A percentile compares a stretch with the other conserved stretches of the same genome.
Conservation (phyloP, 1,284 basidiomycete genomes). For the Irpex lacteus region DNA sequence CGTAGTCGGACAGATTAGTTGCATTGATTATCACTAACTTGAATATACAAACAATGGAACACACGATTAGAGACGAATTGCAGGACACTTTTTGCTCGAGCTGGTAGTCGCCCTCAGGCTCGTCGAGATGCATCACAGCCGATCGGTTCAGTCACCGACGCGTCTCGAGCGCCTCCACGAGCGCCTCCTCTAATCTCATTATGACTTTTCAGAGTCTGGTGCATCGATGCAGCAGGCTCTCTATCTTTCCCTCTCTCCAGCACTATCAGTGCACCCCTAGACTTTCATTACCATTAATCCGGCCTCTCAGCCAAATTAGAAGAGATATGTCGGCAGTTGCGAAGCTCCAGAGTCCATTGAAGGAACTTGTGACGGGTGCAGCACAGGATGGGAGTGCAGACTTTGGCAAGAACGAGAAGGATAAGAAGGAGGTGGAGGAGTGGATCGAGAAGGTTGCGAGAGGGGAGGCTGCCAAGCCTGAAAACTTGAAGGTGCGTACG, state of each 20-base stretch:
- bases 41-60: too few relatives aligned
- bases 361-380: conserved; percentile 53
- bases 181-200: neutral
- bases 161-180: conserved; percentile 27
- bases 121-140: neutral
- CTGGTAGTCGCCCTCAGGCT: neutral
- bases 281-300: neutral
- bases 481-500: conserved; percentile 45
- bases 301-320: conserved; percentile 1
- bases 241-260: conserved; percentile 6
- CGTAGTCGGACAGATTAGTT: too few relatives aligned
- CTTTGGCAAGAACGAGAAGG: conserved; percentile 58
- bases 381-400: conserved; percentile 39
- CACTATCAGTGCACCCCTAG: conserved; percentile 1
- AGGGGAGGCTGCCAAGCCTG: conserved; percentile 47
- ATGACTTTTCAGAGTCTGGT: conserved; percentile 15
- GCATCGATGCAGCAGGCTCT: conserved; percentile 9
- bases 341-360: conserved; percentile 51
- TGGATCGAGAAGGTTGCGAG: conserved; percentile 69
- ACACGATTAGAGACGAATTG: too few relatives aligned
- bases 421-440: conserved; percentile 56
- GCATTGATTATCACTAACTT: too few relatives aligned
- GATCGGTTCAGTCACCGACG: neutral
- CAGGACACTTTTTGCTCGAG: too few relatives aligned
- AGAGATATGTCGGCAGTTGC: conserved; percentile 59